These are phyloP conservation scores for Sungouiozyma ichnusensis DNA, from an alignment of 805 yeast species.

Conservation along the genomic window DNA sequence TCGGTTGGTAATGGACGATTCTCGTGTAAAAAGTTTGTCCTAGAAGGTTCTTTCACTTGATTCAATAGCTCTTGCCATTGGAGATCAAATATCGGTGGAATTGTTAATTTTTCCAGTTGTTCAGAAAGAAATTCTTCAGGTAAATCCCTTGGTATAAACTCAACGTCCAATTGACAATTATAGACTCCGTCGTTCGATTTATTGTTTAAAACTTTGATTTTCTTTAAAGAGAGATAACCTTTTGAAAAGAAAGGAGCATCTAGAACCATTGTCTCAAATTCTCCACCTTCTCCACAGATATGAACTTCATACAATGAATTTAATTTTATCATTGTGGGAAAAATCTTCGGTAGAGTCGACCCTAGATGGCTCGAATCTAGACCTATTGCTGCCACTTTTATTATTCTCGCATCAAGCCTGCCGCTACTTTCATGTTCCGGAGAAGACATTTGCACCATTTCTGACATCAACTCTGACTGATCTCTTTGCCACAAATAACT, in stretches of 20 bases:
- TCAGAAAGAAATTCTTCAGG: conserved; percentile 12
- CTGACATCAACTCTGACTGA: conserved; percentile 69
- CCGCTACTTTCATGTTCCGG: conserved; percentile 10
- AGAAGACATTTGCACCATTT: conserved; percentile 47
- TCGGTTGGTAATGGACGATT: not conserved
- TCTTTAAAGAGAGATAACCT: conserved; percentile 32
- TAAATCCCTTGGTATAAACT: conserved; percentile 33
- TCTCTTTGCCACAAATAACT: conserved; percentile 86
- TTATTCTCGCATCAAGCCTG: conserved; percentile 63
- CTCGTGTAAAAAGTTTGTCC: not conserved
- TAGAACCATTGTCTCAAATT: conserved; percentile 84
- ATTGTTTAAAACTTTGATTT: conserved; percentile 33
- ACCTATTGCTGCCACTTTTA: conserved; percentile 93
- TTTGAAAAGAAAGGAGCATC: conserved; percentile 77
- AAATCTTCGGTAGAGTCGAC: conserved; percentile 48
- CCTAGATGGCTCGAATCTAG: conserved; percentile 59
- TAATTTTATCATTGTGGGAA: conserved; percentile 45
- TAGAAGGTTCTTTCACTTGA: not conserved
- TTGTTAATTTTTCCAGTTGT: conserved; percentile 31
- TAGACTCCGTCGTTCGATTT: conserved; percentile 60
- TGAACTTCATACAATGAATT: conserved; percentile 70
- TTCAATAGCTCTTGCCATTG: conserved; percentile 17
- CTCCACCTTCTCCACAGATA: conserved; percentile 98
- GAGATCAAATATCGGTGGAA: conserved; percentile 12
- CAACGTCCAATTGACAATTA: conserved; percentile 49